phyloP scores from a whole-genome alignment of 768 basidiomycete genomes.

The Termitomyces sp. region DNA sequence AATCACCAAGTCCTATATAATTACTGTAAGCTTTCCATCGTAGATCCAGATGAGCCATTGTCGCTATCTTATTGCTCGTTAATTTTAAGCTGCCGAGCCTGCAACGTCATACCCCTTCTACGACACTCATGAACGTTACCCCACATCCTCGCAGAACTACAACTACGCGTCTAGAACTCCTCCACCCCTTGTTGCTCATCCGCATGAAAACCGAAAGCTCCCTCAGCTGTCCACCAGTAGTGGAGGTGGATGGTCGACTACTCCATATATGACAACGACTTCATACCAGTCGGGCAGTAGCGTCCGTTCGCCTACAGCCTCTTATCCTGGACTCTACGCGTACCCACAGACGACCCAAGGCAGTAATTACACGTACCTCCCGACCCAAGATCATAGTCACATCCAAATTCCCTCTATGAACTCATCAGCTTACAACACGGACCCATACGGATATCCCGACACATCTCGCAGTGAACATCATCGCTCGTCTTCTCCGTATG shows the following conservation, averaged over 20 bases:
- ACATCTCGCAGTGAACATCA: slow-evolving; percentile 30
- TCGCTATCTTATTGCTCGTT: slow-evolving; percentile 31
- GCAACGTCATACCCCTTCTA: slow-evolving; percentile 44
- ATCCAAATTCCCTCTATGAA: slow-evolving; percentile 23
- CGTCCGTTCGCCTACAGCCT: slow-evolving; percentile 62
- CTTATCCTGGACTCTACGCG: slow-evolving; percentile 52
- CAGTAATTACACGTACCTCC: slow-evolving; percentile 37
- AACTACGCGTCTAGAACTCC: slow-evolving; percentile 46
- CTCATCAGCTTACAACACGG: slow-evolving; percentile 21
- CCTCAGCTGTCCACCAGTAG: slow-evolving; percentile 47
- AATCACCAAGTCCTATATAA: slow-evolving; percentile 42
- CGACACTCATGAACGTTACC: slow-evolving; percentile 55
- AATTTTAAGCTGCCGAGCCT: slow-evolving; percentile 39
- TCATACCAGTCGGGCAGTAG: slow-evolving; percentile 18
- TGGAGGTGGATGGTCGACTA: slow-evolving; percentile 46
- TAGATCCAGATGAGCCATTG: slow-evolving; percentile 12
- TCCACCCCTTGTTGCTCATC: slow-evolving; percentile 38
- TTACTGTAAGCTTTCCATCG: slow-evolving; percentile 31
- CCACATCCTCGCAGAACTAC: slow-evolving; percentile 38
- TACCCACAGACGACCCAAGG: slow-evolving; percentile 33
- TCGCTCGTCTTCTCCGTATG: slow-evolving; percentile 40
- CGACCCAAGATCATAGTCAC: slow-evolving; percentile 24
- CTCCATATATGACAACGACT: slow-evolving; percentile 20
- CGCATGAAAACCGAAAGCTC: slow-evolving; percentile 47
- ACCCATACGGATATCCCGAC: slow-evolving; percentile 26